phyloP scores from a whole-genome alignment of 352 stramenopile genomes.

The Pythium monospermum region DNA sequence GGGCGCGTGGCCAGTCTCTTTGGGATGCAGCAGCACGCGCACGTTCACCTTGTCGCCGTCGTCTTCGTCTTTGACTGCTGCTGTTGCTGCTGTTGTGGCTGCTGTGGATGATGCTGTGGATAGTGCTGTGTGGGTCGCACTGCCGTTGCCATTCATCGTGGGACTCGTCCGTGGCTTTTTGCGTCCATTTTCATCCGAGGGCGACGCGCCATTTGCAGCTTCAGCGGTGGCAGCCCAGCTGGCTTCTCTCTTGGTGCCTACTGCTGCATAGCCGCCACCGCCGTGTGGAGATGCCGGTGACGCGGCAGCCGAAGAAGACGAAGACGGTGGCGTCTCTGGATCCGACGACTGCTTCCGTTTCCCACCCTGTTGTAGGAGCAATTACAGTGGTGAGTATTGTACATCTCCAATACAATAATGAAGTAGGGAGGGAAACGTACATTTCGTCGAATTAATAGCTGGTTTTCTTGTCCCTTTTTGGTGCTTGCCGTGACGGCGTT shows the following conservation, averaged over 20 bases:
- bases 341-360: constrained; percentile 26
- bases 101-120: not conserved
- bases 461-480: constrained; percentile 63
- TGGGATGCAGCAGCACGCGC: constrained; percentile 49
- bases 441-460: no score
- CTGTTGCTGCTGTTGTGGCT: not conserved
- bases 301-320: not conserved
- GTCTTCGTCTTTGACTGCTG: not conserved
- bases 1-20: constrained; percentile 27
- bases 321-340: constrained; percentile 27
- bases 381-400: not conserved
- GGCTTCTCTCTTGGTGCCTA: constrained; percentile 31
- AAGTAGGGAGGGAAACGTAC: no score
- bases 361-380: constrained; percentile 5
- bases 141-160: constrained; percentile 11
- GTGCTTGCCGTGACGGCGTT: constrained; percentile 75
- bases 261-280: constrained; percentile 14
- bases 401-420: not conserved
- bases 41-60: constrained; percentile 46
- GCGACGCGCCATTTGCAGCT: not conserved
- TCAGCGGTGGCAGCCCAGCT: not conserved
- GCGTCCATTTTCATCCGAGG: constrained; percentile 21
- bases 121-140: no score
- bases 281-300: constrained; percentile 14
- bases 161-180: constrained; percentile 20